A percentile compares a stretch with the other conserved stretches of the same genome.
These are phyloP conservation scores for Hymenochaete sp. DNA, from an alignment of 1,284 basidiomycete species.

Conservation along the genomic window DNA sequence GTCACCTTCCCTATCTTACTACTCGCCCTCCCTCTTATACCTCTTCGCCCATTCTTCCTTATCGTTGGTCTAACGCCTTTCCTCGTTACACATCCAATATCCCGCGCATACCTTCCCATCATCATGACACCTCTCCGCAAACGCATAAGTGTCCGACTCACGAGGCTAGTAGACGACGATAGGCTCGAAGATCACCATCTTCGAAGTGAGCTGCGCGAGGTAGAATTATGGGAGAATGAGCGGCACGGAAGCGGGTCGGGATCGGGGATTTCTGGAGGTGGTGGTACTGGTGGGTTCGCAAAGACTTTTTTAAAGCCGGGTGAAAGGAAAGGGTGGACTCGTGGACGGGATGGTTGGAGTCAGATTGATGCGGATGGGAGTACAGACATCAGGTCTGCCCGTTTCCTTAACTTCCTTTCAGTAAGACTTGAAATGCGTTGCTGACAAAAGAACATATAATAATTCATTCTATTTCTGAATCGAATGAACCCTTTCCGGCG, in stretches of 20 bases:
- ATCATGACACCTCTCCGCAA: constrained; percentile 23
- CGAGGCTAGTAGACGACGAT: constrained; percentile 52
- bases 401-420: neutral
- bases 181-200: constrained; percentile 53
- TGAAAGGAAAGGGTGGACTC: constrained; percentile 60
- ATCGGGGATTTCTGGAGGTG: constrained; percentile 12
- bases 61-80: constrained; percentile 47
- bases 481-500: neutral
- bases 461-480: neutral
- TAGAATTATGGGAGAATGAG: constrained; percentile 75
- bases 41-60: constrained; percentile 51
- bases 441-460: neutral
- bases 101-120: constrained; percentile 27
- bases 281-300: constrained; percentile 38
- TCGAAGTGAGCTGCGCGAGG: constrained; percentile 50
- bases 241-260: constrained; percentile 32
- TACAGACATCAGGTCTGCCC: constrained; percentile 54
- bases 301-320: constrained; percentile 45
- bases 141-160: constrained; percentile 25
- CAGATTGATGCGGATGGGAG: constrained; percentile 37
- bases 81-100: constrained; percentile 42
- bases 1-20: constrained; percentile 40
- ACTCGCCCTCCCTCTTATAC: constrained; percentile 40
- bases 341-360: constrained; percentile 66
- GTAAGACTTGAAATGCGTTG: neutral